phyloP scores from a whole-genome alignment of 352 stramenopile species.

The Phytophthora sp. region DNA sequence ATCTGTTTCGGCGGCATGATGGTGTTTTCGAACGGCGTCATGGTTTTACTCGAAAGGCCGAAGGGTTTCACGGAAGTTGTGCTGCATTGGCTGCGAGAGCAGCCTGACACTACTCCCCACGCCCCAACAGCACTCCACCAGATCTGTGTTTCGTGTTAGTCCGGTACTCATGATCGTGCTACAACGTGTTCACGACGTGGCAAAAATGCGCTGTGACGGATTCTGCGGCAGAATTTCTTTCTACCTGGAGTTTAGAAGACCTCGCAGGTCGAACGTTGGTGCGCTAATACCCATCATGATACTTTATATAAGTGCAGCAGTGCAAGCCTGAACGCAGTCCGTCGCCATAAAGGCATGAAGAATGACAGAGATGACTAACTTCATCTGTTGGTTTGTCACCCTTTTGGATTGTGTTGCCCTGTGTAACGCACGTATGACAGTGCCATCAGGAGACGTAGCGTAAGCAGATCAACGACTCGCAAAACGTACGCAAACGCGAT shows the following conservation, averaged over 20 bases:
- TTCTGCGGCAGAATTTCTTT: too few relatives aligned
- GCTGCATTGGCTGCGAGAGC: neutral
- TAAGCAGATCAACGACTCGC: too few relatives aligned
- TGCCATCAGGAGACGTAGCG: too few relatives aligned
- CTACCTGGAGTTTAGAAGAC: neutral
- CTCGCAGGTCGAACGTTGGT: slow-evolving; percentile 12
- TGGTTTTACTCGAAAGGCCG: slow-evolving; percentile 21
- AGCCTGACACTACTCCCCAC: slow-evolving; percentile 12
- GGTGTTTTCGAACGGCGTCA: slow-evolving; percentile 8
- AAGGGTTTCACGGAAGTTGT: slow-evolving; percentile 15
- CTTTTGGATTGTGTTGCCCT: neutral
- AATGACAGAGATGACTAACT: neutral
- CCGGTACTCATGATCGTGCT: slow-evolving; percentile 7
- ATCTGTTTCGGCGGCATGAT: slow-evolving; percentile 6
- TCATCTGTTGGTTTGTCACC: neutral
- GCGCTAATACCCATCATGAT: slow-evolving; percentile 20
- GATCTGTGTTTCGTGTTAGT: neutral
- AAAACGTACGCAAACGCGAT: too few relatives aligned
- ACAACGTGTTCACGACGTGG: slow-evolving; percentile 2
- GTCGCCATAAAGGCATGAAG: neutral
- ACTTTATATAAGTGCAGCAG: slow-evolving; percentile 18
- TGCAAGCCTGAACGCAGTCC: too few relatives aligned
- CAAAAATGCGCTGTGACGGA: slow-evolving; percentile 15
- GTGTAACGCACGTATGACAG: too few relatives aligned
- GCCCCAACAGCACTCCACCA: slow-evolving; percentile 6